phyloP scores from a whole-genome alignment of 345 rosid species.

The Lumnitzera racemosa region DNA sequence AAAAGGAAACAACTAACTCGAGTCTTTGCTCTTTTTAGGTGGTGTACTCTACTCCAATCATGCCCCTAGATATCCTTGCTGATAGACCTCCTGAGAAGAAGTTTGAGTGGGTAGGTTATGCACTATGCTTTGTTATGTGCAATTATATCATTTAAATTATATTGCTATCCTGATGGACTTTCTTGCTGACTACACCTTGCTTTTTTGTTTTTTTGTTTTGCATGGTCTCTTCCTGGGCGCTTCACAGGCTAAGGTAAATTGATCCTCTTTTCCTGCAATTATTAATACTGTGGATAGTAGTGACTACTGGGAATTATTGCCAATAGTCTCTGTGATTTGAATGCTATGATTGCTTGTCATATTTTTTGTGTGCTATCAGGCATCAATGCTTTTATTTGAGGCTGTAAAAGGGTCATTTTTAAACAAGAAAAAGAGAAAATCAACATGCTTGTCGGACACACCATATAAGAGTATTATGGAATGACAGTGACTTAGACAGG shows the following conservation, averaged over 20 bases:
- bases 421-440: too few species aligned
- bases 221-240: constrained; percentile 25
- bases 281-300: neutral
- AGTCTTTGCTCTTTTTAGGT: constrained; percentile 28
- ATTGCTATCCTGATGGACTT: neutral
- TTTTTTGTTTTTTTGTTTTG: constrained; percentile 21
- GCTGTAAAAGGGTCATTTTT: too few species aligned
- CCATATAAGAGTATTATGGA: too few species aligned
- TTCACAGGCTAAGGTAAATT: constrained; percentile 80
- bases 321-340: too few species aligned
- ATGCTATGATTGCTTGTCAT: neutral
- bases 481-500: too few species aligned
- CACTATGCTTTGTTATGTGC: neutral
- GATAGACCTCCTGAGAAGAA: constrained; percentile 66
- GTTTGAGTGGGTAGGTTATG: constrained; percentile 50
- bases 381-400: neutral
- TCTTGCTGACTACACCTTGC: neutral
- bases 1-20: neutral
- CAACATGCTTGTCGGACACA: too few species aligned
- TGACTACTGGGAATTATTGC: too few species aligned
- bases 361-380: neutral
- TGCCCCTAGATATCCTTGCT: constrained; percentile 82
- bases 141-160: too few species aligned
- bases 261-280: constrained; percentile 2
- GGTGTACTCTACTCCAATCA: constrained; percentile 75